Percentiles rank a stretch among this genome's conserved stretches.
Evolutionary conservation across 257 asterid genomes (phyloP).

Genomic region (Fraxinus anomala): DNA sequence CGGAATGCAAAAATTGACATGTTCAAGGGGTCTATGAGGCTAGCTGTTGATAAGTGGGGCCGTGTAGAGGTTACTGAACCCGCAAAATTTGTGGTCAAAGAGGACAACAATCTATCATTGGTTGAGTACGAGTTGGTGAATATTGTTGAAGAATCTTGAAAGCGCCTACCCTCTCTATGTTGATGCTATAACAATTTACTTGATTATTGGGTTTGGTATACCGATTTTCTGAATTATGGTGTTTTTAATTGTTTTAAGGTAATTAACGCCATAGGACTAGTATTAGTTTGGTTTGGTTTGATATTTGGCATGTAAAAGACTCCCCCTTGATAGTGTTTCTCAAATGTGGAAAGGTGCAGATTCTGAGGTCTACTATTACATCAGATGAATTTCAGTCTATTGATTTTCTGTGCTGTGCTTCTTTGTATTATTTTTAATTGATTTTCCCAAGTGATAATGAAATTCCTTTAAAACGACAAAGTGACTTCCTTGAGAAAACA

Average conservation of each 20-base stretch:
- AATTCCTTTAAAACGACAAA: no score
- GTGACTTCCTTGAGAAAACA: no score
- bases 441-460: no score
- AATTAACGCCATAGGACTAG: slow-evolving; percentile 37
- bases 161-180: slow-evolving; percentile 20
- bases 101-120: slow-evolving; percentile 74
- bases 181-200: slow-evolving; percentile 29
- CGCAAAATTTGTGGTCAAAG: slow-evolving; percentile 64
- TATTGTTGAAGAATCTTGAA: slow-evolving; percentile 60
- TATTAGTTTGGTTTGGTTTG: slow-evolving; percentile 37
- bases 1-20: slow-evolving; percentile 79
- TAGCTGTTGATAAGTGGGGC: slow-evolving; percentile 84
- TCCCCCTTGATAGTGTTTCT: slow-evolving; percentile 18
- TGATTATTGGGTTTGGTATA: slow-evolving; percentile 47
- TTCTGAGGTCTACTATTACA: background rate
- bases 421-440: no score
- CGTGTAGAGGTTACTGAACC: slow-evolving; percentile 72
- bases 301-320: slow-evolving; percentile 35
- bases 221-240: slow-evolving; percentile 39
- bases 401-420: no score
- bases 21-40: slow-evolving; percentile 85
- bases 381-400: no score
- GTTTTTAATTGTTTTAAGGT: slow-evolving; percentile 23
- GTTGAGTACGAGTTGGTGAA: slow-evolving; percentile 85
- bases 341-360: slow-evolving; percentile 32